These are phyloP conservation scores for Phialemoniopsis sp. DNA, from an alignment of 2,329 filamentous ascomycete species.

Conservation along the genomic window DNA sequence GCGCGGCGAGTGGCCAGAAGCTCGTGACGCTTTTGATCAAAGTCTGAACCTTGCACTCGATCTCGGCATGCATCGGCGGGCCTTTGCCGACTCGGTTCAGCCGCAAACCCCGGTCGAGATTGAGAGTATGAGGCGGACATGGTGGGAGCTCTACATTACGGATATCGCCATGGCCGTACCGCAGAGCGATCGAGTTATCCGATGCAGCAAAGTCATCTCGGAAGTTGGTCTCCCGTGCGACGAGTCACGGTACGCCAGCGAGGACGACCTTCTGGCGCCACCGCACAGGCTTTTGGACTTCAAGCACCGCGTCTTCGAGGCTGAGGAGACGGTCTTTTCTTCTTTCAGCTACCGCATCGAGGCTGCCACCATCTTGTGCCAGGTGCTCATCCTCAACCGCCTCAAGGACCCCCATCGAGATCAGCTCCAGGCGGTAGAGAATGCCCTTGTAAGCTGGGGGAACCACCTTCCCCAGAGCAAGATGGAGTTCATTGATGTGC, in stretches of 20 bases:
- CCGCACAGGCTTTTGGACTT: too few relatives aligned
- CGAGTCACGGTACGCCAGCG: not conserved
- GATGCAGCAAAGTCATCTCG: not conserved
- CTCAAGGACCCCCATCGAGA: not conserved
- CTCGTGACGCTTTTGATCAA: not conserved
- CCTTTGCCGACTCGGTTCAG: not conserved
- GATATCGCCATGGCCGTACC: conserved; percentile 3
- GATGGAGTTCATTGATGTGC: conserved; percentile 46
- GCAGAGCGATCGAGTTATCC: not conserved
- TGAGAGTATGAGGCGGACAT: conserved; percentile 4
- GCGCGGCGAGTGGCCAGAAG: conserved; percentile 1
- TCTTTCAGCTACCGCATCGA: conserved; percentile 61
- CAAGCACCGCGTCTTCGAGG: conserved; percentile 1
- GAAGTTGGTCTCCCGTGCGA: conserved; percentile 1
- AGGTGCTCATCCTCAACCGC: conserved; percentile 35
- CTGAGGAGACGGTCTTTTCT: conserved; percentile 38
- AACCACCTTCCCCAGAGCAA: conserved; percentile 57
- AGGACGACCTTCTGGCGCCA: too few relatives aligned
- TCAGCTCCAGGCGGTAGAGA: conserved; percentile 39
- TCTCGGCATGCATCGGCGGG: conserved; percentile 1
- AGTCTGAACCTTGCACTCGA: conserved; percentile 1
- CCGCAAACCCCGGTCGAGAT: not conserved
- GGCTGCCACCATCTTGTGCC: conserved; percentile 54
- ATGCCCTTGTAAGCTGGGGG: conserved; percentile 58
- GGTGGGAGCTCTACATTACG: conserved; percentile 6